Base-by-base conservation (phyloP, 2,329 filamentous ascomycete species). In the Aspergillus ochraceoroseus region DNA sequence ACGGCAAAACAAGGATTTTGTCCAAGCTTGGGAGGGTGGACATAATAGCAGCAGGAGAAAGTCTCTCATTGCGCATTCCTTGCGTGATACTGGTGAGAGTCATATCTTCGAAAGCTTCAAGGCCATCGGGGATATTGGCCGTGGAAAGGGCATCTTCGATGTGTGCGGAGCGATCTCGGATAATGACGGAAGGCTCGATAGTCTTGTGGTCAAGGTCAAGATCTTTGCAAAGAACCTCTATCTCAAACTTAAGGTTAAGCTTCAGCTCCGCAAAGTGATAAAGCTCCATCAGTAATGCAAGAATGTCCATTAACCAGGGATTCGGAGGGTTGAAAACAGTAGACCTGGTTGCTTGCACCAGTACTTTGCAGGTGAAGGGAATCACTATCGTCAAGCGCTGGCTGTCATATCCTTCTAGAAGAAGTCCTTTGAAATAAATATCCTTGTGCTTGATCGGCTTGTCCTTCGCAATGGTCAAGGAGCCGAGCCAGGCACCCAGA, bases 201-300 rank as follows among this genome's bases (percentile, higher is more conserved):
- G 78, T 83, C 67, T 94, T 95, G 65, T 95, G 85, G 48, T 96
- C 88, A n/a, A 96, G 73, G 39, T 83, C 83, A 11, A 98, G 72
- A 8, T 89, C 89, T 61, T 94, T 94, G 72, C 89, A 98, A 15
- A 98, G 75, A 17, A 98, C 89, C 65, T 98, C 92, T 43, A 98
- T 96, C 64, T 98, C 92, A 55, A 98, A 98, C 57, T 96, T 98
- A 36, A 95, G 81, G 53, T 96, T 96, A 25, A 98, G 77, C 63
- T 96, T 96, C 41, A 98, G 72, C 54, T 95, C 90, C 9, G 87
- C 87, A 56, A 85, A 85, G 57, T 95, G 84, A 58, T 98, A 98
- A 3, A 98, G 75, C 59, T 98, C 94, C 55, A 95, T 86, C 23
- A 98, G 75, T 5, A 96, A 73, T 49, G 86, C 79, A 40, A 98